phyloP scores from a whole-genome alignment of 768 basidiomycete species.

The Dictyophora rubrovolvata region DNA sequence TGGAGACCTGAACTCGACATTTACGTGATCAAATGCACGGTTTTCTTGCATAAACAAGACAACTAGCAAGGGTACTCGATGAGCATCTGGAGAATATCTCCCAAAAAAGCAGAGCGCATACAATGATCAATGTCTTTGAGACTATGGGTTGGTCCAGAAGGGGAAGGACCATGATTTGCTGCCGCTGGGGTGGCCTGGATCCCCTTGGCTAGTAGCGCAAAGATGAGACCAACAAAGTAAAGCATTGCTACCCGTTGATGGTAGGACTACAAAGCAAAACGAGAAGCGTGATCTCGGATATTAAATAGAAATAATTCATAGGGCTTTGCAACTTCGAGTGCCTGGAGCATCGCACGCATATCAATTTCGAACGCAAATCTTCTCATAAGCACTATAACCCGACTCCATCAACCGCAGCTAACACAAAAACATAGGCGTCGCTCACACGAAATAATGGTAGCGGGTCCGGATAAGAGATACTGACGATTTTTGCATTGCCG shows the following conservation, averaged over 20 bases:
- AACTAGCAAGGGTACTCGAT: background rate
- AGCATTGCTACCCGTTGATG: background rate
- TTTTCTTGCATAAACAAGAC: constrained; percentile 16
- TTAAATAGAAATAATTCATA: background rate
- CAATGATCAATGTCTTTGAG: constrained; percentile 11
- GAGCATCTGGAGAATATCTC: background rate
- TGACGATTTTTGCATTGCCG: no score
- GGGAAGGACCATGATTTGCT: background rate
- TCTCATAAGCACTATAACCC: no score
- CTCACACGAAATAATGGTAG: no score
- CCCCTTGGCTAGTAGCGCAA: background rate
- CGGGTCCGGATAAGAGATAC: no score
- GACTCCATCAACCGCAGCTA: no score
- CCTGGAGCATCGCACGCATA: no score
- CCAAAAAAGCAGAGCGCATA: background rate
- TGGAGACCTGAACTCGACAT: background rate
- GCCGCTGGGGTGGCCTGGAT: background rate
- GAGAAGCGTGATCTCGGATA: background rate
- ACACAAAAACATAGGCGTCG: no score
- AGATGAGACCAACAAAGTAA: background rate
- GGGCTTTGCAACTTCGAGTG: no score
- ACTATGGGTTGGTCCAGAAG: background rate
- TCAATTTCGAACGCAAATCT: no score
- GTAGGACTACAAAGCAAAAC: background rate
- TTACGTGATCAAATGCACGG: constrained; percentile 12